These are phyloP conservation scores for Fistulinella cinereoalba DNA, from an alignment of 1,284 basidiomycete species.

Conservation along the genomic window DNA sequence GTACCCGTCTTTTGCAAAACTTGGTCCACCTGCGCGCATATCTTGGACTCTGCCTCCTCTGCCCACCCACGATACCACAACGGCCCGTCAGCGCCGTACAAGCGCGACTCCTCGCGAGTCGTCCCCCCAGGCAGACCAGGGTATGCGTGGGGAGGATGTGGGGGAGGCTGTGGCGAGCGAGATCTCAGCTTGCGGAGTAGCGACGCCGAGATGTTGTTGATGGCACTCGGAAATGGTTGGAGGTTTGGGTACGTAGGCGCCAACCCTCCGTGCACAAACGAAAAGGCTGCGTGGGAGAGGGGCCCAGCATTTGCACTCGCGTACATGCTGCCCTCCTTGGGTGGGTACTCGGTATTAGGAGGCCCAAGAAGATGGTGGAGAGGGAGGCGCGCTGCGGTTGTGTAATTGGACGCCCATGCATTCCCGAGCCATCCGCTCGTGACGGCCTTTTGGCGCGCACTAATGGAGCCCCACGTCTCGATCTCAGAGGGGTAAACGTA, in stretches of 20 bases:
- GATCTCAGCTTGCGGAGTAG: conserved; percentile 65
- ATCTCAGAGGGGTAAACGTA: conserved; percentile 83
- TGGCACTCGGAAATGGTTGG: conserved; percentile 74
- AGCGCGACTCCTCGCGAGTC: conserved; percentile 60
- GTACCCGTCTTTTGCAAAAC: conserved; percentile 75
- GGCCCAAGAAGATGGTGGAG: conserved; percentile 68
- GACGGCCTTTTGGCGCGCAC: conserved; percentile 67
- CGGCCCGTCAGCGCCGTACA: conserved; percentile 78
- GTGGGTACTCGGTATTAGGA: conserved; percentile 69
- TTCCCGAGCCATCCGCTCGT: conserved; percentile 76
- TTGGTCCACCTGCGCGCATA: conserved; percentile 69
- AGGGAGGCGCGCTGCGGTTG: conserved; percentile 77
- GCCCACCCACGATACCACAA: conserved; percentile 93
- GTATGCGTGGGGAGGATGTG: conserved; percentile 79
- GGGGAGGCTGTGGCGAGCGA: conserved; percentile 59
- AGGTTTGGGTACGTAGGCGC: conserved; percentile 71
- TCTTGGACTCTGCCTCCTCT: conserved; percentile 60
- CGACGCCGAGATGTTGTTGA: conserved; percentile 69
- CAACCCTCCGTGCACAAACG: conserved; percentile 87
- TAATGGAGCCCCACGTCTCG: conserved; percentile 71
- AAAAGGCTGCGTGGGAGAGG: conserved; percentile 72
- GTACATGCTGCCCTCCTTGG: conserved; percentile 33
- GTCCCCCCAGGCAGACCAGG: conserved; percentile 69
- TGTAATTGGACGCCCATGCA: conserved; percentile 86
- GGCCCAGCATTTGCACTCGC: conserved; percentile 42